A percentile compares a stretch with the other conserved stretches of the same genome.
Evolutionary conservation across 2,329 filamentous ascomycete genomes (phyloP).

Genomic region (Rhynchosporium graminicola): DNA sequence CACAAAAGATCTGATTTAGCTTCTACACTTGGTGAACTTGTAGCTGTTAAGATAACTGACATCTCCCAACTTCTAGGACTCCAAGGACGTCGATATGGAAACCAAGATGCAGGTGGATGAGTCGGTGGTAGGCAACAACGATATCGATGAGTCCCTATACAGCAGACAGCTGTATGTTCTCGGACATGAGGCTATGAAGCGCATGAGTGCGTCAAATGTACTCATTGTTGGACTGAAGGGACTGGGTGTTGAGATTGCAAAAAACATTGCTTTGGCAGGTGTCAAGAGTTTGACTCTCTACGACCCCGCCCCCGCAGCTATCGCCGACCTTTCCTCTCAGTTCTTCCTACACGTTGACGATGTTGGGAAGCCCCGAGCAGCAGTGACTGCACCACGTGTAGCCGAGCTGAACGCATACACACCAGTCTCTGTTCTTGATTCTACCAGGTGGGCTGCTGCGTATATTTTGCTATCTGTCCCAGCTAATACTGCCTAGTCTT

Average conservation of each 20-base stretch:
- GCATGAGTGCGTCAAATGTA: slow-evolving; percentile 95
- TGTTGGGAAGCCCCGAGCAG: slow-evolving; percentile 87
- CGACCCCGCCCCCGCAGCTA: slow-evolving; percentile 80
- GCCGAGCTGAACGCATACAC: slow-evolving; percentile 97
- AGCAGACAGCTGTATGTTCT: slow-evolving; percentile 73
- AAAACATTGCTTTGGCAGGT: slow-evolving; percentile 96
- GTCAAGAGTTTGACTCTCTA: slow-evolving; percentile 96
- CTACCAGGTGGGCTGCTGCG: slow-evolving; percentile 47
- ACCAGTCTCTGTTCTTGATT: slow-evolving; percentile 76
- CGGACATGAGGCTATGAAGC: slow-evolving; percentile 89
- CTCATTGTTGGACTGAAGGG: slow-evolving; percentile 91
- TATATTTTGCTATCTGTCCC: neutral
- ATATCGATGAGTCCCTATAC: slow-evolving; percentile 74
- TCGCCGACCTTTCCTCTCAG: slow-evolving; percentile 91
- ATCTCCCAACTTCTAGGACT: slow-evolving; percentile 41
- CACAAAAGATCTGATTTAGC: slow-evolving; percentile 14
- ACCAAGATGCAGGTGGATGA: slow-evolving; percentile 68
- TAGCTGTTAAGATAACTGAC: slow-evolving; percentile 9
- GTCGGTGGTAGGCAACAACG: slow-evolving; percentile 54
- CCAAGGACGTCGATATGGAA: slow-evolving; percentile 61
- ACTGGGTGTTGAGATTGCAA: slow-evolving; percentile 95
- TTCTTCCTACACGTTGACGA: slow-evolving; percentile 92
- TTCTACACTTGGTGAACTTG: neutral
- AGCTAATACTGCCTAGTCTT: slow-evolving; percentile 52
- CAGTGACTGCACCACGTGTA: slow-evolving; percentile 83